Evolutionary conservation across 106 monocot genomes (phyloP).

Genomic region (Narthecium ossifragum): DNA sequence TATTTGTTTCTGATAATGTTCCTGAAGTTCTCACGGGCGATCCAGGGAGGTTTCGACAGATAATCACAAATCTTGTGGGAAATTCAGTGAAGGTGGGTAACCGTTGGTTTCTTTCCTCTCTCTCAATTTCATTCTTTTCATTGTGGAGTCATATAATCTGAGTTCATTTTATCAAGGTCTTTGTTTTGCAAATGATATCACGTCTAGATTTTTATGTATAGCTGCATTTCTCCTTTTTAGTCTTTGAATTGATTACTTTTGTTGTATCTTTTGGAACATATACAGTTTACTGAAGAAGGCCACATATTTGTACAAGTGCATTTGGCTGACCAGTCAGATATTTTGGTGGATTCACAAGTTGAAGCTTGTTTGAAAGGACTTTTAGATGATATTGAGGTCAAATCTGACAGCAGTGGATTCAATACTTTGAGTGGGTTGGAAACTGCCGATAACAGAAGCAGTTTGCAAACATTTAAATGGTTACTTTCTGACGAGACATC

Average conservation of each 20-base stretch:
- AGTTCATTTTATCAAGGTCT: too few species aligned
- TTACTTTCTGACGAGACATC: conserved; percentile 37
- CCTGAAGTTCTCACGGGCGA: conserved; percentile 83
- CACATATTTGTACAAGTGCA: conserved; percentile 95
- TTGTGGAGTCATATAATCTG: too few species aligned
- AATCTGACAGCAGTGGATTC: conserved; percentile 5
- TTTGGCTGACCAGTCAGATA: conserved; percentile 49
- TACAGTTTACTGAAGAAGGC: conserved; percentile 87
- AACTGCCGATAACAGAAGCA: conserved; percentile 78
- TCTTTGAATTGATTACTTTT: too few species aligned
- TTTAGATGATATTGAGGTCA: conserved; percentile 8
- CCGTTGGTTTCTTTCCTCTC: too few species aligned
- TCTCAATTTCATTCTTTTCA: too few species aligned
- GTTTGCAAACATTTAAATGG: conserved; percentile 68
- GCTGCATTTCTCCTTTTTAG: too few species aligned
- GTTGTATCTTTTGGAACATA: not conserved
- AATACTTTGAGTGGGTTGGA: conserved; percentile 77
- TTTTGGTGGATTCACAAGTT: conserved; percentile 21
- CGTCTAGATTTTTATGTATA: too few species aligned
- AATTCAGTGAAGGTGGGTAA: conserved; percentile 84
- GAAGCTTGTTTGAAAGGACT: conserved; percentile 23
- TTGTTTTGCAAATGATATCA: too few species aligned
- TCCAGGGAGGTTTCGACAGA: conserved; percentile 93
- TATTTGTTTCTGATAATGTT: conserved; percentile 76
- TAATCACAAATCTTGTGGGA: conserved; percentile 96